These are phyloP conservation scores for Beauveria scarabaeidicola DNA, from an alignment of 2,329 filamentous ascomycete genomes.

Conservation along the genomic window DNA sequence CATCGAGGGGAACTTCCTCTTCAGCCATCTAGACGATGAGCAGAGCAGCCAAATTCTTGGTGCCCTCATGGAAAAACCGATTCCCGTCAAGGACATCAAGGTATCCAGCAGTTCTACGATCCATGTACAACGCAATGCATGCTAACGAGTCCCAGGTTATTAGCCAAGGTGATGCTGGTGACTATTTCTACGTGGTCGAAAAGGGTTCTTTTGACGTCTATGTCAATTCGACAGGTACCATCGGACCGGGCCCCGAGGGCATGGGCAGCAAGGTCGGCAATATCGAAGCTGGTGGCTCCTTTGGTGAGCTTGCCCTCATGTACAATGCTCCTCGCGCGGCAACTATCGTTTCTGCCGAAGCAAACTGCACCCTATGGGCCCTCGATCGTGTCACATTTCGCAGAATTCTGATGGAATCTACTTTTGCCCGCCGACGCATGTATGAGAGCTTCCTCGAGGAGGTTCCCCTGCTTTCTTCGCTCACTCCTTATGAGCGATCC, in stretches of 20 bases:
- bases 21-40: conserved; percentile 90
- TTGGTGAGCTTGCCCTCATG: conserved; percentile 95
- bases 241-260: conserved; percentile 73
- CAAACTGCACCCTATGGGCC: conserved; percentile 79
- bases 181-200: conserved; percentile 97
- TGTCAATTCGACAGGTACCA: conserved; percentile 67
- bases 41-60: conserved; percentile 80
- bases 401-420: conserved; percentile 95
- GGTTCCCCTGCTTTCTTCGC: conserved; percentile 71
- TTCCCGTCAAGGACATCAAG: conserved; percentile 80
- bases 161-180: conserved; percentile 86
- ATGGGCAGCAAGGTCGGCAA: conserved; percentile 74
- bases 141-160: conserved; percentile 61
- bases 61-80: conserved; percentile 87
- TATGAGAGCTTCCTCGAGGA: conserved; percentile 96
- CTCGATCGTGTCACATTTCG: conserved; percentile 94
- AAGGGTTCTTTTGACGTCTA: conserved; percentile 84
- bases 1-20: conserved; percentile 86
- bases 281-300: conserved; percentile 83
- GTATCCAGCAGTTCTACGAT: conserved; percentile 27
- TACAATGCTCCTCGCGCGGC: conserved; percentile 96
- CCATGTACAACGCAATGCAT: background rate
- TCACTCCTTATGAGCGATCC: conserved; percentile 87
- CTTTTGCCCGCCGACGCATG: conserved; percentile 90
- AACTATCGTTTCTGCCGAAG: conserved; percentile 77